These are phyloP conservation scores for Monosporascus sp. DNA, from an alignment of 2,329 filamentous ascomycete genomes.

Conservation along the genomic window DNA sequence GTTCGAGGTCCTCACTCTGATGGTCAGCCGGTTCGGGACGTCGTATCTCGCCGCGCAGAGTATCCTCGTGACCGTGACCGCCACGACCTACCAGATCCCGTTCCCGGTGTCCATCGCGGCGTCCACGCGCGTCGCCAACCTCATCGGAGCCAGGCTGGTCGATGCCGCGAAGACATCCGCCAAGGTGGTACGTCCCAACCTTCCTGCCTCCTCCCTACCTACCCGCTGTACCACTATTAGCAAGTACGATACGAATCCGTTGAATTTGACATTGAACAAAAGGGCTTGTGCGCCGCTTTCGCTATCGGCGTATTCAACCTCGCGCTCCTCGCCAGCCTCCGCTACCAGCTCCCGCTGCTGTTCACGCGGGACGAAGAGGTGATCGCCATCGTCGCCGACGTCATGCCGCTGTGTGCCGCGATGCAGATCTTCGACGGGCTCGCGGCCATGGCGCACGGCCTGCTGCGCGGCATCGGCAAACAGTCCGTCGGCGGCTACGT, in stretches of 20 bases:
- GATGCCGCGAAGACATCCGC: slow-evolving; percentile 75
- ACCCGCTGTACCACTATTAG: not conserved
- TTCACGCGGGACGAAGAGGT: slow-evolving; percentile 73
- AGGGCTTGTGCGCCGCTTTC: slow-evolving; percentile 58
- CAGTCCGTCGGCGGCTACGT: slow-evolving; percentile 89
- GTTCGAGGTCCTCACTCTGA: slow-evolving; percentile 87
- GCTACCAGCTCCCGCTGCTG: slow-evolving; percentile 69
- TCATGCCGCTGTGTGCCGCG: slow-evolving; percentile 76
- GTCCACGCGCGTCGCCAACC: slow-evolving; percentile 83
- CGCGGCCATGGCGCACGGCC: slow-evolving; percentile 73
- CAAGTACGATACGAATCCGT: slow-evolving; percentile 4
- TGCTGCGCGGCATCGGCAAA: slow-evolving; percentile 80
- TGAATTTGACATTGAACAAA: slow-evolving; percentile 1
- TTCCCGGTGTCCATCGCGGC: slow-evolving; percentile 88
- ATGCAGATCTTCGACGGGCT: slow-evolving; percentile 89
- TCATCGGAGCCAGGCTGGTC: slow-evolving; percentile 82
- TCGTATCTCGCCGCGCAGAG: slow-evolving; percentile 83
- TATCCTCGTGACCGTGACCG: slow-evolving; percentile 71
- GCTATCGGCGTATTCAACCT: slow-evolving; percentile 78
- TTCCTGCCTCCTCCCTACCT: not conserved
- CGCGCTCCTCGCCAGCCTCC: slow-evolving; percentile 60
- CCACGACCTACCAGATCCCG: slow-evolving; percentile 83
- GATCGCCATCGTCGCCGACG: slow-evolving; percentile 59
- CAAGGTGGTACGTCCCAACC: slow-evolving; percentile 55
- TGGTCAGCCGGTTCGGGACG: slow-evolving; percentile 72